Base-by-base conservation (phyloP, 108 stramenopile genomes). In the Cyclotella choctawhatcheeana region DNA sequence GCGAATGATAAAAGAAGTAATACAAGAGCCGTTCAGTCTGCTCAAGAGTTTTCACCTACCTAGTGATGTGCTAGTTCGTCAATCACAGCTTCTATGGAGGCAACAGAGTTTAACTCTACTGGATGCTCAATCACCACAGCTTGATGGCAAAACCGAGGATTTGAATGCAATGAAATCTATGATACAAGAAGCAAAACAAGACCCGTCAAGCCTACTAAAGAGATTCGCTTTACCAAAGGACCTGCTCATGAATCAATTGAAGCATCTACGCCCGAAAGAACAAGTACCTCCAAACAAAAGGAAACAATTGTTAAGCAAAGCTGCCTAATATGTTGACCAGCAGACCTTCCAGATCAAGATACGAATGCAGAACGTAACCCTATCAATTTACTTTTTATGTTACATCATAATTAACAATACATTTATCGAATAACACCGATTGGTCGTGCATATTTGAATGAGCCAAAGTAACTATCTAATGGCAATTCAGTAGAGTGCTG, bases 21-120 rank as follows among this genome's bases (percentile, higher is more conserved):
- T n/a, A n/a, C 47, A 48, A 48, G 47, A 48, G 17, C 47, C 47
- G 16, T 10, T n/a, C 47, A 48, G 47, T 48, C 47, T 48, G 17
- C 17, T 48, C 12, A 48, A 8, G 47, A 8, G 18, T 48, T 48
- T 48, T n/a, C 4, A 10, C 4, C 18, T 48, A n/a, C 47, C 47
- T 4, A 8, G 18, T 4, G 47, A 48, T 4, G 12, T 48, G 47
- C 47, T 48, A 4, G 17, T 48, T n/a, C 8, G 4, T 4, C 47
- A n/a, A n/a, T n/a, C 17, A n/a, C 16, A n/a, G n/a, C n/a, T n/a
- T n/a, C n/a, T n/a, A n/a, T n/a, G n/a, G n/a, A n/a, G n/a, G n/a
- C n/a, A n/a, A n/a, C n/a, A n/a, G n/a, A n/a, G n/a, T n/a, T n/a
- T n/a, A n/a, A n/a, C n/a, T n/a, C n/a, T n/a, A n/a, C n/a, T n/a